phyloP scores from a whole-genome alignment of 2,329 filamentous ascomycete genomes.

The Huntiella moniliformis region DNA sequence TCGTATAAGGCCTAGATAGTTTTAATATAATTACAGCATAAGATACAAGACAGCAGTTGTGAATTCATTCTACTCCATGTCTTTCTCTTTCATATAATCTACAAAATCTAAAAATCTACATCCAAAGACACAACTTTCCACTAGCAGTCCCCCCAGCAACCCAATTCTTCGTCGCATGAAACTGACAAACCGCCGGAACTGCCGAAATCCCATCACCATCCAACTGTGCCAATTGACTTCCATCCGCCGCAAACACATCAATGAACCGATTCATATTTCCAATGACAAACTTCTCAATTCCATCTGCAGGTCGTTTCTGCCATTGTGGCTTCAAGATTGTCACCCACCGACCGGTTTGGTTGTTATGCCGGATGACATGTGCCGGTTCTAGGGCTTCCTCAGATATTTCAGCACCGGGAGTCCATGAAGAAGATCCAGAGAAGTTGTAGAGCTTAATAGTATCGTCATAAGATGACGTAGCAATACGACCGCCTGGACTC shows the following conservation, averaged over 20 bases:
- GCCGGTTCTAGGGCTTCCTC: slow-evolving; percentile 49
- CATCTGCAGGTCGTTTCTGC: slow-evolving; percentile 62
- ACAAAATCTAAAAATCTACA: too few relatives aligned
- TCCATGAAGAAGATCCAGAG: slow-evolving; percentile 39
- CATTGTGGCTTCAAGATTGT: slow-evolving; percentile 70
- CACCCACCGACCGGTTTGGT: slow-evolving; percentile 89
- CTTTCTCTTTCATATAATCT: background rate
- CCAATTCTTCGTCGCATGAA: slow-evolving; percentile 79
- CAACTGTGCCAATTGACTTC: slow-evolving; percentile 73
- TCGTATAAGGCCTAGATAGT: background rate
- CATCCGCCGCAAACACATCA: slow-evolving; percentile 66
- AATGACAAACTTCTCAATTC: slow-evolving; percentile 73
- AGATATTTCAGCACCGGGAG: slow-evolving; percentile 34
- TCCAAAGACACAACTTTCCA: slow-evolving; percentile 82
- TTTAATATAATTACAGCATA: background rate
- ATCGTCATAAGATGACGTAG: slow-evolving; percentile 87
- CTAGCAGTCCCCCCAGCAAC: slow-evolving; percentile 80
- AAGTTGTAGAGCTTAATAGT: slow-evolving; percentile 86
- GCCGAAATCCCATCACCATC: slow-evolving; percentile 83
- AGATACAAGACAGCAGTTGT: background rate
- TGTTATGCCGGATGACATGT: slow-evolving; percentile 63
- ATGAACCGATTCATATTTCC: slow-evolving; percentile 98
- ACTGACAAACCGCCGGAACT: slow-evolving; percentile 79
- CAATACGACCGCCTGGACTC: slow-evolving; percentile 67
- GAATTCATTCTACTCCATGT: background rate